phyloP scores from a whole-genome alignment of 1,284 basidiomycete genomes.

The Boletus semigastroideus region DNA sequence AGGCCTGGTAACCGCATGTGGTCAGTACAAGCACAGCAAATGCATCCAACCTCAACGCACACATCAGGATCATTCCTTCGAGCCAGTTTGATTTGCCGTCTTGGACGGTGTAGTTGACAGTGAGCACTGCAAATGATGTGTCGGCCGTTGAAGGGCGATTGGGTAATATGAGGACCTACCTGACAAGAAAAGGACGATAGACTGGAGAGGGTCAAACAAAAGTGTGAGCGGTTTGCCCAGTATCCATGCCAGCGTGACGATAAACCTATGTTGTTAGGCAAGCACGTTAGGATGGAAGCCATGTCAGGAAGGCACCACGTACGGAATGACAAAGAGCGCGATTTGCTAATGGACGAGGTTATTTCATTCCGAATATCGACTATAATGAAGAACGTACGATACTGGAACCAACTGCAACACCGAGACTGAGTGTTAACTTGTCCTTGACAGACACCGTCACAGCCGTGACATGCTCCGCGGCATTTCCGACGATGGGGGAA shows the following conservation, averaged over 20 bases:
- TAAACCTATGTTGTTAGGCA: constrained; percentile 53
- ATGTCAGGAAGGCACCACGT: constrained; percentile 22
- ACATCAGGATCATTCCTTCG: constrained; percentile 72
- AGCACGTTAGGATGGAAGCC: constrained; percentile 50
- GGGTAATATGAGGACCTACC: constrained; percentile 22
- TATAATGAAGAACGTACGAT: constrained; percentile 55
- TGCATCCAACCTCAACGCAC: constrained; percentile 32
- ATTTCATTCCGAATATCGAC: not conserved
- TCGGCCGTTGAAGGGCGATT: not conserved
- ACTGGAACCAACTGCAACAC: constrained; percentile 87
- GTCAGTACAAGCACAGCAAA: constrained; percentile 1
- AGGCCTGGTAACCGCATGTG: constrained; percentile 35
- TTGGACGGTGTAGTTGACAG: constrained; percentile 77
- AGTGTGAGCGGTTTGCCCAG: constrained; percentile 69
- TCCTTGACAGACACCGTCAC: constrained; percentile 83
- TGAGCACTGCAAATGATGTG: constrained; percentile 48
- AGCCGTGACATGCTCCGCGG: constrained; percentile 76
- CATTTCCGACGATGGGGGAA: constrained; percentile 81
- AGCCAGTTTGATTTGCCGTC: constrained; percentile 87
- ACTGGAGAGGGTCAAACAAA: constrained; percentile 82
- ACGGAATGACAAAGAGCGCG: constrained; percentile 85
- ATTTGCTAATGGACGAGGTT: constrained; percentile 65
- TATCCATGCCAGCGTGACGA: constrained; percentile 66
- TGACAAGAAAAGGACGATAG: constrained; percentile 57
- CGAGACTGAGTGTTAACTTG: constrained; percentile 69